Base-by-base conservation (phyloP, 805 yeast genomes). In the Candida pseudofarinosa region DNA sequence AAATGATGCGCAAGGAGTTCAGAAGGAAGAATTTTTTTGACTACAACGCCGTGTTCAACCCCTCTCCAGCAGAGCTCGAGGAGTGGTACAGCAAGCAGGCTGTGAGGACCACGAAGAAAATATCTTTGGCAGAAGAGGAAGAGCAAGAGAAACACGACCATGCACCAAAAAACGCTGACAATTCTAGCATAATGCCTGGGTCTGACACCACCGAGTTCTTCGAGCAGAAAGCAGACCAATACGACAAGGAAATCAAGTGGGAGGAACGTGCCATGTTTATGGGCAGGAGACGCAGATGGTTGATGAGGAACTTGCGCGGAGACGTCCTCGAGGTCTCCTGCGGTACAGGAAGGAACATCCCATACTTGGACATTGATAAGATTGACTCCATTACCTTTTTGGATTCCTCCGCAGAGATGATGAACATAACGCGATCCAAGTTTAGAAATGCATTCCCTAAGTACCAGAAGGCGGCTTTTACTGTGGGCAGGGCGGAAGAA, bases 301-400 rank as follows among this genome's bases (percentile, higher is more conserved):
- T 85, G 37, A 85, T 86, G 89, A 76, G 71, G 31, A 85, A 85
- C 47, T 76, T 83, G 39, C 67, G 71, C 44, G 99, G 99, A 17
- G 97, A 93, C 58, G 97, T 89, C 1, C 67, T 93, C 43, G 99
- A 93, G 62, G 93, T 91, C 8, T 84, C 97, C 0, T 87, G 95
- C 58, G 99, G 99, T 45, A 93, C 99, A 0, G 98, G 99, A 4
- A 76, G 98, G 62, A 93, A 93, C 59, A 76, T 91, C 43, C 81
- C 83, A 38, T 90, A 83, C 58, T 64, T 88, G 52, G 75, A 82
- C 41, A 76, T 81, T 16, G 71, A 76, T 1, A 59, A 69, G 19
- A 66, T 91, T 23, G 73, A 76, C 38, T 85, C 96, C 0, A 76
- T 88, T 32, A 91, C 98, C 0, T 88, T 86, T 53, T 64, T 90